A percentile compares a stretch with the other conserved stretches of the same genome.
phyloP scores from a whole-genome alignment of 352 stramenopile species.

The Globisporangium nagaii region DNA sequence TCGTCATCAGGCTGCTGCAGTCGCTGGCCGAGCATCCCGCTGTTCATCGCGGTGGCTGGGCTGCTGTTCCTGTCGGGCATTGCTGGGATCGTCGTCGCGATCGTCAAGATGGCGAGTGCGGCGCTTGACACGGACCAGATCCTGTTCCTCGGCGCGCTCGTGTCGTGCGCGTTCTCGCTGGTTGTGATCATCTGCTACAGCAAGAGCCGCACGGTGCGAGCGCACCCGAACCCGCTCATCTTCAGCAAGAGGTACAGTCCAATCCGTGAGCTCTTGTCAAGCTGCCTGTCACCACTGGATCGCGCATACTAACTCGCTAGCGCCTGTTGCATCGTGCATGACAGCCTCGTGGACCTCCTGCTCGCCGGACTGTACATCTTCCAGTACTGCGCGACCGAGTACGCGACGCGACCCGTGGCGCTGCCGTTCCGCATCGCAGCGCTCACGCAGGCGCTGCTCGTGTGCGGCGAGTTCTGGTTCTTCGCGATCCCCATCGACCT shows the following conservation, averaged over 20 bases:
- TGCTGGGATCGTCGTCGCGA: slow-evolving; percentile 26
- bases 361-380: slow-evolving; percentile 66
- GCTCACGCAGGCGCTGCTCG: slow-evolving; percentile 67
- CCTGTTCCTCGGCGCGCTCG: slow-evolving; percentile 65
- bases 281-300: not conserved
- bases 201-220: slow-evolving; percentile 43
- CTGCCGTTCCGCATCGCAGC: slow-evolving; percentile 62
- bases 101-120: slow-evolving; percentile 6
- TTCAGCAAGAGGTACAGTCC: slow-evolving; percentile 65
- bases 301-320: too few relatives aligned
- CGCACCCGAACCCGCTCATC: slow-evolving; percentile 82
- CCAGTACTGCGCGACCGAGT: slow-evolving; percentile 75
- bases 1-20: not conserved
- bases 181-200: slow-evolving; percentile 71
- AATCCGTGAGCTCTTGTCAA: not conserved
- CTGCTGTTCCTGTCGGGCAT: slow-evolving; percentile 36
- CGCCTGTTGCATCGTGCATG: not conserved
- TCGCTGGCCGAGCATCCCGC: slow-evolving; percentile 6
- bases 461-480: slow-evolving; percentile 88
- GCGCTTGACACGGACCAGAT: slow-evolving; percentile 47
- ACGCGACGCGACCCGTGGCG: slow-evolving; percentile 29
- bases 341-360: slow-evolving; percentile 64
- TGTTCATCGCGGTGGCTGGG: slow-evolving; percentile 27
- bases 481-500: slow-evolving; percentile 87
- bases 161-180: slow-evolving; percentile 66